Evolutionary conservation across 495 filamentous ascomycete genomes (phyloP).

Genomic region (Aspergillus asperescens): DNA sequence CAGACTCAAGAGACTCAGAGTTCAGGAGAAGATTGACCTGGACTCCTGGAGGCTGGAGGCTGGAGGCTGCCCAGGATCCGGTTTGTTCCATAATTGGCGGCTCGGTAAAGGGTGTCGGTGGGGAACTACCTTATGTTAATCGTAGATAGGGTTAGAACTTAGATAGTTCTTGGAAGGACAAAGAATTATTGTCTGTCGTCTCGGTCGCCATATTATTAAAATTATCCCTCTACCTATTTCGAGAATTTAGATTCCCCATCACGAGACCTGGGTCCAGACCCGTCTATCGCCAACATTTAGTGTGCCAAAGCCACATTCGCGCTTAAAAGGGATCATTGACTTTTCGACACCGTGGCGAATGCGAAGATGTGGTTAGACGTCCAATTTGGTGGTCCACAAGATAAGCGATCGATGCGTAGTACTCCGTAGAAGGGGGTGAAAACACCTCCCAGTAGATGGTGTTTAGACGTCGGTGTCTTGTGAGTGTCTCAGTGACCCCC

Average conservation of each 20-base stretch:
- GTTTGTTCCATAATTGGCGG: neutral
- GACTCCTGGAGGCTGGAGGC: neutral
- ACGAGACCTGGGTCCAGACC: slow-evolving; percentile 12
- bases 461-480: no score
- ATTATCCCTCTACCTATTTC: no score
- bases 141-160: neutral
- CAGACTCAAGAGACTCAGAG: no score
- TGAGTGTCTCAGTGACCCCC: no score
- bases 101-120: neutral
- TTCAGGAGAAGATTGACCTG: neutral
- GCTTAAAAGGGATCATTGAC: neutral
- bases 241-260: neutral
- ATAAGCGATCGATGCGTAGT: no score
- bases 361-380: neutral
- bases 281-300: slow-evolving; percentile 17
- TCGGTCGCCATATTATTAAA: no score
- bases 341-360: neutral
- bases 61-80: neutral
- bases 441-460: no score
- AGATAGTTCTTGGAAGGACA: neutral
- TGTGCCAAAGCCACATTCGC: slow-evolving; percentile 10
- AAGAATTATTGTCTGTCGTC: no score
- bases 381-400: neutral
- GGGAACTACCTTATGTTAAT: slow-evolving; percentile 2
- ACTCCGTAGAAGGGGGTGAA: no score